Evolutionary conservation across 2,329 filamentous ascomycete genomes (phyloP).

Genomic region (Colletotrichum cereale): DNA sequence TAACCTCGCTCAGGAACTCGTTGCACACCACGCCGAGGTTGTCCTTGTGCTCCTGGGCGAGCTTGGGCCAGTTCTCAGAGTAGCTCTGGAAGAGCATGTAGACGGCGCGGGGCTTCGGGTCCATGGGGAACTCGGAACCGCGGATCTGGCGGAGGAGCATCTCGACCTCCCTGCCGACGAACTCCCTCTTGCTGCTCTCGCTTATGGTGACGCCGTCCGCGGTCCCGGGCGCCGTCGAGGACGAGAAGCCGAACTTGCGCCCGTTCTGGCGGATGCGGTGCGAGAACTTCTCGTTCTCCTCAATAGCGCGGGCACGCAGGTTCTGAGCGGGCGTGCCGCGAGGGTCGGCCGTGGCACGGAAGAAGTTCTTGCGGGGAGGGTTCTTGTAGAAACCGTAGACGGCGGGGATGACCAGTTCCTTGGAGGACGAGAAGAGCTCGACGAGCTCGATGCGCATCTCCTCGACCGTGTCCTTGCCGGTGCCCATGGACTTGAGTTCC

Average conservation of each 20-base stretch:
- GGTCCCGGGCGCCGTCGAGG: constrained; percentile 37
- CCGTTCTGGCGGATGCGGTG: constrained; percentile 62
- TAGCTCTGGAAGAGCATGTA: constrained; percentile 68
- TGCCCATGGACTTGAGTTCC: constrained; percentile 63
- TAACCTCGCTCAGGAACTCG: constrained; percentile 65
- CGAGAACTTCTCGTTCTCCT: constrained; percentile 65
- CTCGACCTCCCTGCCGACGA: constrained; percentile 62
- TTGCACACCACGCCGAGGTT: constrained; percentile 67
- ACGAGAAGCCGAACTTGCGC: constrained; percentile 60
- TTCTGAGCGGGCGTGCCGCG: constrained; percentile 65
- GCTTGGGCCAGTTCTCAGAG: constrained; percentile 64
- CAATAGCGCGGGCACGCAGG: constrained; percentile 62
- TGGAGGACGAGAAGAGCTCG: constrained; percentile 64
- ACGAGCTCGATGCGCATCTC: constrained; percentile 68
- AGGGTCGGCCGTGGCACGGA: constrained; percentile 61
- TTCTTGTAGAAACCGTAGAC: constrained; percentile 69
- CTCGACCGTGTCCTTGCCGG: constrained; percentile 63
- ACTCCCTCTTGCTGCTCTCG: constrained; percentile 59
- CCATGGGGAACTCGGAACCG: constrained; percentile 65
- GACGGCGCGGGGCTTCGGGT: constrained; percentile 64
- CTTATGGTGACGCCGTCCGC: constrained; percentile 46
- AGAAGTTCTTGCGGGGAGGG: constrained; percentile 64
- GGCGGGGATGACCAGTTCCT: constrained; percentile 66
- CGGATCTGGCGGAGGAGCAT: constrained; percentile 63
- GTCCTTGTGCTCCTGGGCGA: constrained; percentile 67